These are phyloP conservation scores for Penstemon newberryi DNA, from an alignment of 257 asterid species.

Conservation along the genomic window DNA sequence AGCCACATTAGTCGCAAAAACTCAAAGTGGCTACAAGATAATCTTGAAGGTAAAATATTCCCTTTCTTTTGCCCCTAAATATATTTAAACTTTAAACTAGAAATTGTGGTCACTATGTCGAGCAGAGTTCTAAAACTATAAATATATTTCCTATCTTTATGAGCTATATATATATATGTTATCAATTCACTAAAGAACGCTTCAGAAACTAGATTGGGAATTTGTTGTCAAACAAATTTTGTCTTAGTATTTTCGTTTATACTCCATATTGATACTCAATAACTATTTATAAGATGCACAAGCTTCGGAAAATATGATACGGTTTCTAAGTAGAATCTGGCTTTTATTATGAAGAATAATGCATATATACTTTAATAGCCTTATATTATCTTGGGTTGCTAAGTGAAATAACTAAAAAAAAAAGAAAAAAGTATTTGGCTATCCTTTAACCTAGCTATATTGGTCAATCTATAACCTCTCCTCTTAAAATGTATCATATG, in stretches of 20 bases:
- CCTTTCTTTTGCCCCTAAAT: background rate
- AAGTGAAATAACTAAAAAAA: background rate
- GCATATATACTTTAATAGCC: background rate
- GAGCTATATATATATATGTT: background rate
- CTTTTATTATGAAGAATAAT: background rate
- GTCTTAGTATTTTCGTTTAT: background rate
- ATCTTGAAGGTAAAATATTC: slow-evolving; percentile 49
- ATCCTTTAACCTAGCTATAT: background rate
- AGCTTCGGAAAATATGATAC: too few species aligned
- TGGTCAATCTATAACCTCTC: background rate
- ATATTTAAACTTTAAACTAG: background rate
- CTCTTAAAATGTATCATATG: slow-evolving; percentile 5
- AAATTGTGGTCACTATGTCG: background rate
- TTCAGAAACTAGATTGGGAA: too few species aligned
- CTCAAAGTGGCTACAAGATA: slow-evolving; percentile 70
- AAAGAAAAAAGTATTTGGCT: too few species aligned
- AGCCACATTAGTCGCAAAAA: slow-evolving; percentile 75
- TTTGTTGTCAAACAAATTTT: background rate
- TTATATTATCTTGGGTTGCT: background rate
- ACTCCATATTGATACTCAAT: background rate
- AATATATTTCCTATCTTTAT: background rate
- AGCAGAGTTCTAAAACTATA: background rate
- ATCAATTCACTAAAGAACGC: background rate
- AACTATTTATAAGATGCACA: too few species aligned
- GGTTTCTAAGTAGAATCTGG: too few species aligned